phyloP scores from a whole-genome alignment of 1,139 yeast genomes.

The Tardiomyces blankii region DNA sequence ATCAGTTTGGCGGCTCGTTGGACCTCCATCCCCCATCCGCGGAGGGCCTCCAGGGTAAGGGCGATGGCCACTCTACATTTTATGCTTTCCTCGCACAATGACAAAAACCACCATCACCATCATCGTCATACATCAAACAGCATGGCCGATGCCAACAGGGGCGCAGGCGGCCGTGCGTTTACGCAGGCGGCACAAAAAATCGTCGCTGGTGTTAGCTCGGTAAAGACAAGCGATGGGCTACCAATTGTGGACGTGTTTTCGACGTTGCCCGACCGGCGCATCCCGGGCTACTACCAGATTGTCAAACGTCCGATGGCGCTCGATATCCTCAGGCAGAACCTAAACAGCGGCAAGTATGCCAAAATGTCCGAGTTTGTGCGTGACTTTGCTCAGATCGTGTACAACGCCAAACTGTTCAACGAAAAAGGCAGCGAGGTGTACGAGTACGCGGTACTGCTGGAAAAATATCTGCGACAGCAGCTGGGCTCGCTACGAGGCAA shows the following conservation, averaged over 20 bases:
- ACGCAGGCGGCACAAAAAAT: constrained; percentile 13
- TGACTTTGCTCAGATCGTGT: constrained; percentile 73
- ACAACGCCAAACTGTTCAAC: constrained; percentile 85
- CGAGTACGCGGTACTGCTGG: constrained; percentile 61
- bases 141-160: background rate
- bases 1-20: too few species aligned
- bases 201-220: constrained; percentile 23
- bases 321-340: constrained; percentile 33
- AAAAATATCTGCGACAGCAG: constrained; percentile 43
- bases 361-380: constrained; percentile 57
- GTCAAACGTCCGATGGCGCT: constrained; percentile 40
- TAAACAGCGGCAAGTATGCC: constrained; percentile 43
- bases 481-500: constrained; percentile 41
- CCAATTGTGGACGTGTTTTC: constrained; percentile 32
- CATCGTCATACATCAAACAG: too few species aligned
- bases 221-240: constrained; percentile 12
- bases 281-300: constrained; percentile 35
- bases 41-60: too few species aligned
- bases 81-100: too few species aligned
- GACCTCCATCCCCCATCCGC: too few species aligned
- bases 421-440: constrained; percentile 57
- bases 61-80: too few species aligned
- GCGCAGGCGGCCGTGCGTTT: background rate
- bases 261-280: constrained; percentile 31
- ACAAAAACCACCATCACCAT: too few species aligned